Evolutionary conservation across 1,139 yeast genomes (phyloP), one percentile per base, ranked within the genome.

Genomic region (Hansenula sp.): DNA sequence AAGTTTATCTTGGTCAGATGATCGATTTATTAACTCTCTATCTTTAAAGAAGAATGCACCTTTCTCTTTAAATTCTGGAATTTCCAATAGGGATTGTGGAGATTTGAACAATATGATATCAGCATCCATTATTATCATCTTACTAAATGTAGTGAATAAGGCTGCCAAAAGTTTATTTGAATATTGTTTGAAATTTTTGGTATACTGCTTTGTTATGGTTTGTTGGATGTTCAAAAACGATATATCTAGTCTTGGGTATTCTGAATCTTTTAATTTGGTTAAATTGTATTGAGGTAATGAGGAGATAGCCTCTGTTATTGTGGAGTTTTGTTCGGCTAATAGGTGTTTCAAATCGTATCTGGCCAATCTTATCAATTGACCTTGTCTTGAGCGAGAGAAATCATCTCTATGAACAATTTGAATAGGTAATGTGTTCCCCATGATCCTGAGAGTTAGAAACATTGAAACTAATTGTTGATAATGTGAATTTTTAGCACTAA

Each of bases 11-110:
- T 68, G 71, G 16, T 54, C 45, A 31, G 48, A 45, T 3, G 69
- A 62, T 41, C 71, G 60, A 47, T 58, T 67, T 35, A 66, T 67
- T 17, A 76, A 61, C 29, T 65, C 59, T 41, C 83, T 57, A 57
- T 78, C 83, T 56, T 71, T 72, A 60, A 68, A 77, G 52, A 77
- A 69, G 38, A 66, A 61, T 3, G 80, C 65, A 1, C 81, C 81
- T 6, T 67, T 62, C 5, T 51, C 41, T 36, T 54, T 38, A 51
- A 70, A 76, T 29, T 67, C 69, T n/a, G 60, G 49, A 27, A 68
- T 52, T 5, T 60, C 46, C 53, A 78, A 74, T 46, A 75, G 69
- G 16, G 61, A 57, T 15, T 59, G 63, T 2, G 74, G 70, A 1
- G 58, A 45, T 30, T 67, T 60, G 44, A 76, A 59, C 11, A 76